phyloP scores from a whole-genome alignment of 129 eudicot species.

The Arctium lappa region DNA sequence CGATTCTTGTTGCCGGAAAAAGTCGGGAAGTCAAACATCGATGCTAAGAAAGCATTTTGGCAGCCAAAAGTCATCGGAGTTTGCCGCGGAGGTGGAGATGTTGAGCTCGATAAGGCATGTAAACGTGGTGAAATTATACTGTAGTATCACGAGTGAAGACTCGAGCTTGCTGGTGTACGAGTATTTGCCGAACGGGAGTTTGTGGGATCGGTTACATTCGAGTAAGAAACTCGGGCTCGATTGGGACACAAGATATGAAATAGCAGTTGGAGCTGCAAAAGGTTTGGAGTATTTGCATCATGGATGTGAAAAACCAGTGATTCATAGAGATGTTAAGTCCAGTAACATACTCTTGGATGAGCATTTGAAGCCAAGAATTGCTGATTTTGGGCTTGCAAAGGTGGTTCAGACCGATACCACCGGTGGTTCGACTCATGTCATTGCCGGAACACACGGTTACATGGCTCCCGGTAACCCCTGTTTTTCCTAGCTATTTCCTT shows the following conservation, averaged over 20 bases:
- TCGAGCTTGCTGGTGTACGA: slow-evolving; percentile 81
- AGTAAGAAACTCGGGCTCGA: slow-evolving; percentile 52
- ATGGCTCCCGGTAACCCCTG: slow-evolving; percentile 69
- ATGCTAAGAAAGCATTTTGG: slow-evolving; percentile 33
- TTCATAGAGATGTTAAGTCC: slow-evolving; percentile 84
- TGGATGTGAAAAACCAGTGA: slow-evolving; percentile 64
- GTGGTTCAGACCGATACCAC: slow-evolving; percentile 41
- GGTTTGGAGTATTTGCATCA: slow-evolving; percentile 82
- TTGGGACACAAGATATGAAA: slow-evolving; percentile 65
- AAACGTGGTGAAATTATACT: slow-evolving; percentile 73
- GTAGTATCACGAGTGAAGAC: slow-evolving; percentile 77
- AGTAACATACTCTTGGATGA: slow-evolving; percentile 82
- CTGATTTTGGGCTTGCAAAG: slow-evolving; percentile 86
- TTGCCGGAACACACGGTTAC: slow-evolving; percentile 86
- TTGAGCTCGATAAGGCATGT: slow-evolving; percentile 80
- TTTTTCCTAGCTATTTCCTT: background rate
- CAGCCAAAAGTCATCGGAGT: slow-evolving; percentile 32
- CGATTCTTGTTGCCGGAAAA: slow-evolving; percentile 28
- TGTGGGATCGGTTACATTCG: slow-evolving; percentile 74
- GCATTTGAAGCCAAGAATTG: slow-evolving; percentile 66
- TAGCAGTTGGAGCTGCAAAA: slow-evolving; percentile 75
- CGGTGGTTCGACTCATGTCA: slow-evolving; percentile 48
- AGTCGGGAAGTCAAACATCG: slow-evolving; percentile 32
- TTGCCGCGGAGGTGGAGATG: slow-evolving; percentile 71
- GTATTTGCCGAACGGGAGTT: slow-evolving; percentile 76